phyloP scores from a whole-genome alignment of 805 yeast species.

The Barnettozyma sp. region DNA sequence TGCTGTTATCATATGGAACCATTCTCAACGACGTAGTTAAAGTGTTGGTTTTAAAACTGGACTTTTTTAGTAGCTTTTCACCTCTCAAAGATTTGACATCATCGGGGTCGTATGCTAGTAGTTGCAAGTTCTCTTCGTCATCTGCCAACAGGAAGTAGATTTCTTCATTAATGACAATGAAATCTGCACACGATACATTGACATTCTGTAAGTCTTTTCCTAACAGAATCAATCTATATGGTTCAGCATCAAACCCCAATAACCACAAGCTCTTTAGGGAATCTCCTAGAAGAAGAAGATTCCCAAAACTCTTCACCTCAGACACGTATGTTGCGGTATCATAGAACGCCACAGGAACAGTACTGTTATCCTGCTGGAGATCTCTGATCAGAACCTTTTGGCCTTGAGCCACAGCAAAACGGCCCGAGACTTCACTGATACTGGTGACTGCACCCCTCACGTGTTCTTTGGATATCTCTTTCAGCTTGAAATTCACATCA shows the following conservation, averaged over 20 bases:
- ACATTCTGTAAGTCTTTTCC: slow-evolving; percentile 66
- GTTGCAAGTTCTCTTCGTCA: slow-evolving; percentile 54
- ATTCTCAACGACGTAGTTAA: slow-evolving; percentile 47
- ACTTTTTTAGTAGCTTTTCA: slow-evolving; percentile 58
- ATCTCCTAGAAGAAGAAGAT: slow-evolving; percentile 77
- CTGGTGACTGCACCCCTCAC: slow-evolving; percentile 81
- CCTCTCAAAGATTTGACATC: slow-evolving; percentile 81
- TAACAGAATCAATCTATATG: slow-evolving; percentile 73
- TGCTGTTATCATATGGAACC: slow-evolving; percentile 31
- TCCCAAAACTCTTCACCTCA: slow-evolving; percentile 78
- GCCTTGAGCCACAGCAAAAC: slow-evolving; percentile 80
- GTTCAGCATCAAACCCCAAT: slow-evolving; percentile 91
- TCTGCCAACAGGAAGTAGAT: slow-evolving; percentile 65
- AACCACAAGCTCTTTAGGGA: slow-evolving; percentile 68
- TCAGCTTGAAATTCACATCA: slow-evolving; percentile 72
- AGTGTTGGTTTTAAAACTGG: slow-evolving; percentile 65
- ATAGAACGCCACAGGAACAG: slow-evolving; percentile 88
- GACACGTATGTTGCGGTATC: slow-evolving; percentile 78
- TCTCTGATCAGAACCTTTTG: slow-evolving; percentile 73
- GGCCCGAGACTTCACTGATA: slow-evolving; percentile 72
- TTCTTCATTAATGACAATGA: slow-evolving; percentile 63
- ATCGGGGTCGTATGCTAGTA: slow-evolving; percentile 86
- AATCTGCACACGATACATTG: slow-evolving; percentile 69
- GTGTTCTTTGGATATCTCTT: slow-evolving; percentile 62
- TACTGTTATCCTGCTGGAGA: slow-evolving; percentile 75